Percentiles rank a stretch among this genome's conserved stretches.
These are phyloP conservation scores for Yarrowia sp. DNA, from an alignment of 805 yeast species.

Conservation along the genomic window DNA sequence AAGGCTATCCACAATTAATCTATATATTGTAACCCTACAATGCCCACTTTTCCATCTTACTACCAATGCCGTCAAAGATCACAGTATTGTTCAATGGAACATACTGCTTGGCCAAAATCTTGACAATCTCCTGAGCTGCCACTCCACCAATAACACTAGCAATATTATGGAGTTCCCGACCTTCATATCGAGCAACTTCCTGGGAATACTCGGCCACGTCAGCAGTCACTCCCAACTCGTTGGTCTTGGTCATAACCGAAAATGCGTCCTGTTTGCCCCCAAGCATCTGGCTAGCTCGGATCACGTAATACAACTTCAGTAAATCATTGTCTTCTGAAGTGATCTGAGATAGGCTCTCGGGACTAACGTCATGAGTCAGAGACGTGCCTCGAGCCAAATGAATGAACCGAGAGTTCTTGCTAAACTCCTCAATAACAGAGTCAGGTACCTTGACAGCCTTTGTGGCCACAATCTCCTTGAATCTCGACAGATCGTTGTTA, in stretches of 20 bases:
- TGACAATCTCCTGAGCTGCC: slow-evolving; percentile 78
- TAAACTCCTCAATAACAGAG: slow-evolving; percentile 47
- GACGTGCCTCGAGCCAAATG: slow-evolving; percentile 47
- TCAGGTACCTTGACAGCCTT: slow-evolving; percentile 34
- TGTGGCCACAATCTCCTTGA: slow-evolving; percentile 40
- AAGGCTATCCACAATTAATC: not conserved
- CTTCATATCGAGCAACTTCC: slow-evolving; percentile 37
- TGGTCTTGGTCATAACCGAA: not conserved
- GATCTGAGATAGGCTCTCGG: not conserved
- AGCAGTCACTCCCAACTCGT: not conserved
- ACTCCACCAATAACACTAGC: slow-evolving; percentile 78
- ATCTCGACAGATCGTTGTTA: slow-evolving; percentile 44
- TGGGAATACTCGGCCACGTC: slow-evolving; percentile 30
- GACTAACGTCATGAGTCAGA: slow-evolving; percentile 29
- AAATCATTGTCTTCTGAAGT: slow-evolving; percentile 28
- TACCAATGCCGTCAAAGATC: slow-evolving; percentile 67
- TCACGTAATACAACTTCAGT: slow-evolving; percentile 32
- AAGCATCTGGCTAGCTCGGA: slow-evolving; percentile 28
- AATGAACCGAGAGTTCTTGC: slow-evolving; percentile 57
- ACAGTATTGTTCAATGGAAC: slow-evolving; percentile 69
- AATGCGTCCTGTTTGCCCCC: slow-evolving; percentile 24
- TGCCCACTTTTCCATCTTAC: slow-evolving; percentile 40
- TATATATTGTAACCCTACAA: not conserved
- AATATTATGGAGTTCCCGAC: slow-evolving; percentile 53
- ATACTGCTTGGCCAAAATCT: slow-evolving; percentile 72